A percentile compares a stretch with the other conserved stretches of the same genome.
Evolutionary conservation across 805 yeast genomes (phyloP).

Genomic region (Ogataea pini): DNA sequence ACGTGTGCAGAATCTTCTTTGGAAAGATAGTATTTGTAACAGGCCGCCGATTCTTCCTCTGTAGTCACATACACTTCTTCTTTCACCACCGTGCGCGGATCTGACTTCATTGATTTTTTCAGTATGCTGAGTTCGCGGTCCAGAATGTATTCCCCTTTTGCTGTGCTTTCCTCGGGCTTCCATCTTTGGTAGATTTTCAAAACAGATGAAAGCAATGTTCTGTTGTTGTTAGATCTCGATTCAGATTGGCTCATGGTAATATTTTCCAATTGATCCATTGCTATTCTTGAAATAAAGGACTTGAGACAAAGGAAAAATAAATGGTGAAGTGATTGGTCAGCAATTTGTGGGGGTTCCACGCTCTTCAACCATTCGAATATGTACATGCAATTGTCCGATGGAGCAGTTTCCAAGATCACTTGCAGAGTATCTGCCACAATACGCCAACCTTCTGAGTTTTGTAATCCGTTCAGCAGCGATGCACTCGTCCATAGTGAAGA

Average conservation of each 20-base stretch:
- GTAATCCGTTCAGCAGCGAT: constrained; percentile 2
- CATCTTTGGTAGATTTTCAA: constrained; percentile 19
- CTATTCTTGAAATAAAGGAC: constrained; percentile 17
- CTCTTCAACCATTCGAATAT: constrained; percentile 17
- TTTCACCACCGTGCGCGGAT: constrained; percentile 18
- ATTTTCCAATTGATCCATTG: constrained; percentile 19
- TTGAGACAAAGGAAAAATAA: constrained; percentile 16
- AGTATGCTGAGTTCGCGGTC: constrained; percentile 21
- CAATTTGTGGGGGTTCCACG: constrained; percentile 13
- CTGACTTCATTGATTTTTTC: constrained; percentile 17
- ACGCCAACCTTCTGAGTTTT: constrained; percentile 1
- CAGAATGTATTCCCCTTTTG: constrained; percentile 17
- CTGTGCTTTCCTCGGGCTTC: constrained; percentile 19
- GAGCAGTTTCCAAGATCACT: constrained; percentile 15
- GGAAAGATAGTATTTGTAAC: constrained; percentile 21
- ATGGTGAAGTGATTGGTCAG: constrained; percentile 8
- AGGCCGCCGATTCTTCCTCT: constrained; percentile 10
- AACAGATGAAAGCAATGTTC: constrained; percentile 10
- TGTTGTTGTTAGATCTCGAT: not conserved
- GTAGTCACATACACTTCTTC: constrained; percentile 3
- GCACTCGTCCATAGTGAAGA: constrained; percentile 18
- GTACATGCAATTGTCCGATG: constrained; percentile 4
- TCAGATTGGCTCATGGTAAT: constrained; percentile 6
- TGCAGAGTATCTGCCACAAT: constrained; percentile 12
- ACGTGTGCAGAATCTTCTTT: constrained; percentile 7